These are phyloP conservation scores for Euphrasia confusa DNA, from an alignment of 257 asterid species.

Conservation along the genomic window DNA sequence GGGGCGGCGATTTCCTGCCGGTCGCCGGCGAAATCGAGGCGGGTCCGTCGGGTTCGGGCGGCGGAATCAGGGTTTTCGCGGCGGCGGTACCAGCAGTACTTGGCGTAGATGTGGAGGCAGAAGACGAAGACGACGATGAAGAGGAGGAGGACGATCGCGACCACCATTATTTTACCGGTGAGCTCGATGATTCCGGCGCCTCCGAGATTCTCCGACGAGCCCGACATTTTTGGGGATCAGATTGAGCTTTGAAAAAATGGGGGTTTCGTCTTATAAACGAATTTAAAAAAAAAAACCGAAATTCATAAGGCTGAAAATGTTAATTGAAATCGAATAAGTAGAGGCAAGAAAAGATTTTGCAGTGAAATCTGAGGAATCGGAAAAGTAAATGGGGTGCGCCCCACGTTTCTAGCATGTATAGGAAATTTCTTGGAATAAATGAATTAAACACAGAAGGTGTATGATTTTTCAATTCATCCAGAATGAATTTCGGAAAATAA, in stretches of 20 bases:
- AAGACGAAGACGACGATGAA: slow-evolving; percentile 54
- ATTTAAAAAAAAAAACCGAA: background rate
- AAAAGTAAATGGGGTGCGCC: background rate
- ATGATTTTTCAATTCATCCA: slow-evolving; percentile 21
- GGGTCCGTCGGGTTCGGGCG: slow-evolving; percentile 40
- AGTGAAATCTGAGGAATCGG: slow-evolving; percentile 7
- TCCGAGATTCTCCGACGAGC: slow-evolving; percentile 23
- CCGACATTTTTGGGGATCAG: slow-evolving; percentile 38
- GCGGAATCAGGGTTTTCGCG: slow-evolving; percentile 31
- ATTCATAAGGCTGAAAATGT: background rate
- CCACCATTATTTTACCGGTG: slow-evolving; percentile 67
- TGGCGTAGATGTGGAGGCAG: slow-evolving; percentile 68
- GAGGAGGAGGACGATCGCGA: slow-evolving; percentile 48
- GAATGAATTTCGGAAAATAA: background rate
- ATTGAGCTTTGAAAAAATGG: background rate
- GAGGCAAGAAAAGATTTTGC: slow-evolving; percentile 7
- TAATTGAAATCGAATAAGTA: background rate
- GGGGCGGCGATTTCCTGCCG: slow-evolving; percentile 25
- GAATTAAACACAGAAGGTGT: slow-evolving; percentile 8
- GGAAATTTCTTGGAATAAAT: slow-evolving; percentile 4
- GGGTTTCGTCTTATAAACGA: background rate
- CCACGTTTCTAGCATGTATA: too few species aligned
- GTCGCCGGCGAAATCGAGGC: slow-evolving; percentile 48
- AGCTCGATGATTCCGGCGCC: slow-evolving; percentile 49
- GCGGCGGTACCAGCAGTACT: slow-evolving; percentile 51